Evolutionary conservation across 225 moss, liverwort and hornwort genomes (phyloP), one percentile per base, ranked within the genome.

Genomic region (Asterella californica): DNA sequence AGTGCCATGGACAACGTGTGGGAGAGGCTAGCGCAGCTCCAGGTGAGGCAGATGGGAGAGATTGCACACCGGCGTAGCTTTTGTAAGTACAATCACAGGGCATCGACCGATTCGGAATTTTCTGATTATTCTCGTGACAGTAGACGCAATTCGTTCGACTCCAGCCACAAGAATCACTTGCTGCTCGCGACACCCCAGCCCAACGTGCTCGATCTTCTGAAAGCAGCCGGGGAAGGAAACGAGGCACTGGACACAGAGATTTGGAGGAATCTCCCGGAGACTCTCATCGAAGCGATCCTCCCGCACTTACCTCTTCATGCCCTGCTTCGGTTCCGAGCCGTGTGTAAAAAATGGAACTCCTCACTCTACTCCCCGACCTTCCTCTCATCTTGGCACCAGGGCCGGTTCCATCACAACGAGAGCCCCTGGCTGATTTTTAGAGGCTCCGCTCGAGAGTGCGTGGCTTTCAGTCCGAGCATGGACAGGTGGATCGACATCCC

Each of bases 381-480:
- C 19, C 87, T 87, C 69, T 73, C 80, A 15, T 80, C 84, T 25
- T 87, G 83, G 84, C 82, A 85, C 52, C 66, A 64, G 19, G 79
- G 87, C 10, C 77, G 81, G 0, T 63, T 67, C 74, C 83, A 70
- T 10, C 47, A 79, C 4, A 76, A 57, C 12, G 86, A 84, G 70
- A 75, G 76, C 63, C 84, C 92, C 0, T 95, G 95, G 95, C 82
- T 88, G 30, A 57, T 95, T 72, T 92, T 93, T 45, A 85, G 91
- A 0, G 93, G 93, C 52, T 91, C 90, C 53, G 84, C 85, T 15
- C 86, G 89, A 8, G 92, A 95, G 81, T 95, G 95, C 77, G 95
- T 85, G 2, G 89, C 91, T 0, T 93, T 88, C 87, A 88, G 90
- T 22, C 91, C 89, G 1, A 81, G 87, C 34, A 33, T 83, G 0